Evolutionary conservation across 345 rosid genomes (phyloP), one percentile per base, ranked within the genome.

Genomic region (Aurinia saxatilis): DNA sequence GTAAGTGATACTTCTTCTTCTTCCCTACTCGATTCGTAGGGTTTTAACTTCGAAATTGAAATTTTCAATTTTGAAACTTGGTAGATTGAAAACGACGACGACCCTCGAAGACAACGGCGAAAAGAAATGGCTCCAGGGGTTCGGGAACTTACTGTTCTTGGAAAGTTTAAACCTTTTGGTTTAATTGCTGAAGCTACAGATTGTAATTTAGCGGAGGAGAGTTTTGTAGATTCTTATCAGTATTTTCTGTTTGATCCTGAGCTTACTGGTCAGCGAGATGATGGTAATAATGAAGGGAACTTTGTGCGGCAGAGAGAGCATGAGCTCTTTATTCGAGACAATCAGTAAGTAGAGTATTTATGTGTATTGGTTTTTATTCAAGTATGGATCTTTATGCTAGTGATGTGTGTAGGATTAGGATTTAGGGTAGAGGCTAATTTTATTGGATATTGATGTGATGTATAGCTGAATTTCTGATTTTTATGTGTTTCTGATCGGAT

Each of bases 141-240:
- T 66, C 91, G 95, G 19, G 79, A 80, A 18, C 78, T 92, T 23
- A 77, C 86, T 2, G 82, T 89, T 12, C 84, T 92, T 19, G 96
- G 98, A 69, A 95, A 89, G 82, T 89, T 92, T 81, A 89, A 85
- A 82, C 91, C 98, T 25, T 87, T 84, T 59, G 97, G 96, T 47
- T 68, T 92, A 51, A 73, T 92, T 21, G 95, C 93, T 38, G 95
- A 89, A 72, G 87, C 95, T 56, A 80, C 85, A 7, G 96, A 89
- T 65, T 82, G 84, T 33, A 81, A 86, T 35, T 77, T 82, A 5
- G 75, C 71, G 1, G 50, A 51, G 6, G 84, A 69, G 8, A 50
- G 49, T 31, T 23, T 17, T 7, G n/a, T 72, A 11, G 81, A 82
- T 46, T 74, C 78, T 40, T 84, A 91, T 66, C 86, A 86, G 73